Evolutionary conservation across 257 asterid genomes (phyloP), one percentile per base, ranked within the genome.

Genomic region (Forsythia viridissima): DNA sequence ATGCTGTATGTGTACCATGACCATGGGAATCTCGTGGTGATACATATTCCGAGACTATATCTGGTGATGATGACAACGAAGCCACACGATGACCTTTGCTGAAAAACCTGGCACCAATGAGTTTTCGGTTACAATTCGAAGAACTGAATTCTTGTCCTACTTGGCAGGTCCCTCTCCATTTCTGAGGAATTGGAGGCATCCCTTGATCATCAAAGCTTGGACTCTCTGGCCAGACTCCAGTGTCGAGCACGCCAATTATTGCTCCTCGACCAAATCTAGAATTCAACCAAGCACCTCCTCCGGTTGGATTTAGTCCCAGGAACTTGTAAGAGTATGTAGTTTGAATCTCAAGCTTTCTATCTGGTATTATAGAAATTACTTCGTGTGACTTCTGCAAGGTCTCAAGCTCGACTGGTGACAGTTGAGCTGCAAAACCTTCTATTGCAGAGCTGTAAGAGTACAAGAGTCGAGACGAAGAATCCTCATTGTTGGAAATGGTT

Each of bases 191-290:
- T 1, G 92, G 94, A 7, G 94, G 90, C 94, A 92, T 90, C 46
- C 89, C 92, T 1, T 40, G 81, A 51, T 94, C 97, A 63, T 85
- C 87, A 76, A 94, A 94, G 89, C 97, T 92, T 16, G 97, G 96
- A 74, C 96, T 91, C 76, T 92, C 97, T 0, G 98, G 98, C 97
- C 98, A 94, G 76, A 88, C 80, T 4, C 97, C 97, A 0, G 98
- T 94, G 84, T 94, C 97, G 72, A 94, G 97, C 16, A 92, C 84
- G 1, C 97, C 98, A 21, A 93, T 86, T 37, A 93, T 93, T 1
- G 97, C 63, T 4, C 99, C 99, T 30, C 82, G 87, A 11, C 99
- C 99, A 74, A 87, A 91, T 18, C 80, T 71, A 0, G 98, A 92
- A 83, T 76, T 84, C 9, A 81, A 16, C 97, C 97, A 88, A 15